phyloP scores from a whole-genome alignment of 2,329 filamentous ascomycete genomes.

The Dactylellina sp. region DNA sequence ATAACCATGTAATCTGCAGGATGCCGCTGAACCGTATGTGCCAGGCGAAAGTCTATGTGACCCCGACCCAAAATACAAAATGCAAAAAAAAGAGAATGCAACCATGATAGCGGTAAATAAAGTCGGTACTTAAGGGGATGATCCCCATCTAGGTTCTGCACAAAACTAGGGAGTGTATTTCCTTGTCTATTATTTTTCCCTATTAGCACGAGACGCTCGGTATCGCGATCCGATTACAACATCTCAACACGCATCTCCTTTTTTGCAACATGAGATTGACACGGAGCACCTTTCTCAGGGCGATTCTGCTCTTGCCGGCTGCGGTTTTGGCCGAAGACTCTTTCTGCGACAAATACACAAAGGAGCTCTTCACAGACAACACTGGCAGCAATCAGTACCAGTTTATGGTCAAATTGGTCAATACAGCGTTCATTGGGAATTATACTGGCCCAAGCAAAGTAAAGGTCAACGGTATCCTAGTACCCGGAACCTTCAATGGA shows the following conservation, averaged over 20 bases:
- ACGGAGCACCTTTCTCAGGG: not conserved
- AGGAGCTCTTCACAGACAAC: constrained; percentile 71
- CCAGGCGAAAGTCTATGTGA: not conserved
- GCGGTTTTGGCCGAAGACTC: constrained; percentile 25
- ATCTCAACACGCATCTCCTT: constrained; percentile 17
- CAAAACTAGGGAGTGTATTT: no score
- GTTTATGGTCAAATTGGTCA: constrained; percentile 71
- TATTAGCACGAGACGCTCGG: not conserved
- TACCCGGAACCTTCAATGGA: constrained; percentile 67
- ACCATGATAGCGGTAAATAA: constrained; percentile 1
- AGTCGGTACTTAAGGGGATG: constrained; percentile 1
- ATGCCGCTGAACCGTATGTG: constrained; percentile 14
- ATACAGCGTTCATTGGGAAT: constrained; percentile 74
- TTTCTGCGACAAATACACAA: constrained; percentile 74
- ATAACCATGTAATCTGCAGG: constrained; percentile 11
- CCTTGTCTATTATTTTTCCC: no score
- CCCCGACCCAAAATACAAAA: not conserved
- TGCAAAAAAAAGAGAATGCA: constrained; percentile 2
- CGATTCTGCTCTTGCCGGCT: constrained; percentile 8
- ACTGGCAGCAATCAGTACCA: constrained; percentile 71
- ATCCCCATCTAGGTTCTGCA: not conserved
- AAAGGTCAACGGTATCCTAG: constrained; percentile 71
- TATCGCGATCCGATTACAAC: constrained; percentile 12
- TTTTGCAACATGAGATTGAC: constrained; percentile 12
- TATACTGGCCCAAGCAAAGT: constrained; percentile 67